phyloP scores from a whole-genome alignment of 208 protist genomes.

The Leishmania tarentolae region DNA sequence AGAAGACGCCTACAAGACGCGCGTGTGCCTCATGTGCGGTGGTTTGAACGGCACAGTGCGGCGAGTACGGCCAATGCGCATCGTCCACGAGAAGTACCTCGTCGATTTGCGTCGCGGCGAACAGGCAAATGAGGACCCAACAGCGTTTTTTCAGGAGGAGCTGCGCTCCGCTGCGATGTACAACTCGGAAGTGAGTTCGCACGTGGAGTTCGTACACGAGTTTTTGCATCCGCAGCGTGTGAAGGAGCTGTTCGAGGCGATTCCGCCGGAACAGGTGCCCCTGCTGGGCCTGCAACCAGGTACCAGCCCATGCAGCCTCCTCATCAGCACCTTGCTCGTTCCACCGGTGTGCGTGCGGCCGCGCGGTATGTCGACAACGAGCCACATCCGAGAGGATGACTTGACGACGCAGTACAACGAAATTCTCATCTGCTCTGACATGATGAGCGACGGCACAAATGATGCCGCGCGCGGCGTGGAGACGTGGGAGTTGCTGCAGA shows the following conservation, averaged over 20 bases:
- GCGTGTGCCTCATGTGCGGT: constrained; percentile 94
- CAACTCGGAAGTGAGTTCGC: constrained; percentile 60
- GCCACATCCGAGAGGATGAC: constrained; percentile 97
- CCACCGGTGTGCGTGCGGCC: constrained; percentile 98
- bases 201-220: constrained; percentile 81
- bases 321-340: constrained; percentile 95
- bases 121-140: constrained; percentile 47
- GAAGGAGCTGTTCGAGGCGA: constrained; percentile 90
- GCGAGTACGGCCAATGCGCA: constrained; percentile 72
- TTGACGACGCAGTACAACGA: constrained; percentile 96
- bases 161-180: constrained; percentile 50
- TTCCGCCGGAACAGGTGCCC: constrained; percentile 92
- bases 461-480: constrained; percentile 83
- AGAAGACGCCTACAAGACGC: constrained; percentile 89
- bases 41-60: constrained; percentile 93
- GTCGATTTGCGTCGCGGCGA: constrained; percentile 75
- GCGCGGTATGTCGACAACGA: constrained; percentile 77
- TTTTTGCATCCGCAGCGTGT: constrained; percentile 94
- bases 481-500: constrained; percentile 98
- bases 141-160: constrained; percentile 41
- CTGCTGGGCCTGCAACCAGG: constrained; percentile 94
- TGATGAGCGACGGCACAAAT: constrained; percentile 77
- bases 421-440: constrained; percentile 88
- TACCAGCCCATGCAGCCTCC: constrained; percentile 86
- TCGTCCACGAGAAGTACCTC: constrained; percentile 85